Evolutionary conservation across 305 asterid species (phyloP), one percentile per base, ranked within the genome.

Genomic region (Fraxinus sp.): DNA sequence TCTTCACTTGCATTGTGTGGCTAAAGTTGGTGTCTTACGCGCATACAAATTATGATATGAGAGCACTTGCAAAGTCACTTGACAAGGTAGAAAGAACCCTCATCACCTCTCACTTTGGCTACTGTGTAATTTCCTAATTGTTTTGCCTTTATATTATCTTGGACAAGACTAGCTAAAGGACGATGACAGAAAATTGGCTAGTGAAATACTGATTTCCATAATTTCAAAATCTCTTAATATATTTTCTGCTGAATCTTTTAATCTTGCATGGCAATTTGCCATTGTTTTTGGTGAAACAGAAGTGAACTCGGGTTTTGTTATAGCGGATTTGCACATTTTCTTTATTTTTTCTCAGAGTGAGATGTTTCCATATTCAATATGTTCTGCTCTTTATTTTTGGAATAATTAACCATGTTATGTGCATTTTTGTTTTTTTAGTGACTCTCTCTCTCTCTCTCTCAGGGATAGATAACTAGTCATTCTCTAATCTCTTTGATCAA

Each of bases 1-100:
- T 92, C 33, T 87, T 90, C 84, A 84, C 98, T 83, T 91, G 96
- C 92, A 89, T 89, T 79, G 95, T 91, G 87, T 97, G 99, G 98
- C 86, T 97, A 90, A 97, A 97, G 91, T 87, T 95, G 93, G 91
- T 97, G 55, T 97, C 98, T 7, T 97, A 95, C 79, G 99, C 98
- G 1, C 99, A 97, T 86, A 91, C 98, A 83, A 97, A 91, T 84
- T 92, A 93, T 86, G 99, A 97, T 85, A 85, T 97, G 95, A 89
- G 98, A 82, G 88, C 84, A 72, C 94, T 95, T 79, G 88, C 89
- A 73, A 90, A 90, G 83, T 92, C 98, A 77, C 90, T 80, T 84
- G 97, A 91, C 81, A 90, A 92, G 99, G 99, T 97, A 91, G 79
- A 81, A 75, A 35, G 71, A 77, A 20, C 57, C 36, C 73, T 82